Percentiles rank a stretch among this genome's conserved stretches.
phyloP scores from a whole-genome alignment of 1,284 basidiomycete species.

The Moniliella sp. region DNA sequence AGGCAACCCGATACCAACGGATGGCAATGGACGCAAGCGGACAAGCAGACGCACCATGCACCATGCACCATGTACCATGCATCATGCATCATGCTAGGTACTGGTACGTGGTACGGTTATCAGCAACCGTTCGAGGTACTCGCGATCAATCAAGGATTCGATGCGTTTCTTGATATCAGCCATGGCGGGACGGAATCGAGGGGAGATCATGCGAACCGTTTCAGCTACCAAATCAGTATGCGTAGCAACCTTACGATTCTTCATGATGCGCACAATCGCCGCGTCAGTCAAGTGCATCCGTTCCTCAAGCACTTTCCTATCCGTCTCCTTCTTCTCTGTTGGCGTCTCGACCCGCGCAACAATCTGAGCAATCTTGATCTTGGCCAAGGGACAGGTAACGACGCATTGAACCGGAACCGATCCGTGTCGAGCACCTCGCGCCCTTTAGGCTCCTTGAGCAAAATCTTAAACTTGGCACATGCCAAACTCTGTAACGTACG shows the following conservation, averaged over 20 bases:
- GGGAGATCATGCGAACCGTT: conserved; percentile 61
- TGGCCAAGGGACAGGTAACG: conserved; percentile 59
- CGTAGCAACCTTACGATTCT: conserved; percentile 67
- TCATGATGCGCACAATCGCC: conserved; percentile 93
- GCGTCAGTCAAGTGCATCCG: conserved; percentile 41
- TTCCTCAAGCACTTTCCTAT: conserved; percentile 75
- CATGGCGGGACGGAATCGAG: conserved; percentile 67
- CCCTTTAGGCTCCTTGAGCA: conserved; percentile 72
- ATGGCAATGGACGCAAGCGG: too few relatives aligned
- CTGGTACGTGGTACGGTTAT: too few relatives aligned
- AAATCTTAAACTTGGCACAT: conserved; percentile 81
- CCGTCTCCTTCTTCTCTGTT: conserved; percentile 74
- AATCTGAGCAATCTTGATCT: conserved; percentile 82
- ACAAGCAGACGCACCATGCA: too few relatives aligned
- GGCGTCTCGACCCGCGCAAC: conserved; percentile 62
- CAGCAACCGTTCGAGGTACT: too few relatives aligned
- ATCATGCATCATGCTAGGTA: too few relatives aligned
- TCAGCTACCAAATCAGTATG: conserved; percentile 80
- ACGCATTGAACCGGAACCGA: conserved; percentile 66
- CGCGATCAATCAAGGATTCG: conserved; percentile 79
- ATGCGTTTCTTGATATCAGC: conserved; percentile 76
- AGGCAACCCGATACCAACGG: too few relatives aligned
- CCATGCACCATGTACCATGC: too few relatives aligned
- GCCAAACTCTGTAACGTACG: conserved; percentile 84
- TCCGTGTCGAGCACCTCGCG: conserved; percentile 58